phyloP scores from a whole-genome alignment of 2,329 filamentous ascomycete genomes.

The Stachybotrys chartarum region DNA sequence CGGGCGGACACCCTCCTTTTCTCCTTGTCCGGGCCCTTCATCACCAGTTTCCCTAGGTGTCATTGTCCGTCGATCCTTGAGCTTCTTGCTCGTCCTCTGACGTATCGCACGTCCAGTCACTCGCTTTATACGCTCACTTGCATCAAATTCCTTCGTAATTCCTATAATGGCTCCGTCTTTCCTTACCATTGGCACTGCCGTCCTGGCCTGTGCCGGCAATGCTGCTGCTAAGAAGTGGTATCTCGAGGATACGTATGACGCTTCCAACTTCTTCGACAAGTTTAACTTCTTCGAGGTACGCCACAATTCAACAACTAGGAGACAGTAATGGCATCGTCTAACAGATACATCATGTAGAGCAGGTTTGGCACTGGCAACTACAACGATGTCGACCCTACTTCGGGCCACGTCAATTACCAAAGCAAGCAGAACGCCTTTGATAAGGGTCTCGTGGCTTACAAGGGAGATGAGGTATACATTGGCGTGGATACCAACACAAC shows the following conservation, averaged over 20 bases:
- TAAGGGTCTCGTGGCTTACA: constrained; percentile 25
- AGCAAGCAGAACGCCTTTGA: constrained; percentile 22
- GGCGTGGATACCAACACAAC: constrained; percentile 25
- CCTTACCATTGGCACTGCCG: constrained; percentile 29
- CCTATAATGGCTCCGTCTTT: constrained; percentile 33
- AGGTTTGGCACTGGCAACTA: constrained; percentile 6
- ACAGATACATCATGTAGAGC: neutral
- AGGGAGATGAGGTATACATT: constrained; percentile 28
- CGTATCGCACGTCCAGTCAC: constrained; percentile 37
- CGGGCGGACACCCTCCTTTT: constrained; percentile 5
- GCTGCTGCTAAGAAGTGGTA: constrained; percentile 26
- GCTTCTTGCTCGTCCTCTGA: constrained; percentile 29
- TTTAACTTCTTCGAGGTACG: constrained; percentile 34
- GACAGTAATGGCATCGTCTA: no score
- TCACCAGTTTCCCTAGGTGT: constrained; percentile 12
- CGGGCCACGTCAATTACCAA: constrained; percentile 55
- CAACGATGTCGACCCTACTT: constrained; percentile 47
- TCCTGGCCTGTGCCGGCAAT: constrained; percentile 25
- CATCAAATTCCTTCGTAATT: constrained; percentile 11
- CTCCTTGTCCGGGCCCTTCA: neutral
- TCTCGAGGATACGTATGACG: constrained; percentile 32
- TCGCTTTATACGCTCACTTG: constrained; percentile 18
- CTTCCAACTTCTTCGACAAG: constrained; percentile 39
- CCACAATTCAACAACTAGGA: no score
- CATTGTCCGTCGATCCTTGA: constrained; percentile 6